Evolutionary conservation across 1,139 yeast genomes (phyloP), one percentile per base, ranked within the genome.

Genomic region (Zygoascus meyerae): DNA sequence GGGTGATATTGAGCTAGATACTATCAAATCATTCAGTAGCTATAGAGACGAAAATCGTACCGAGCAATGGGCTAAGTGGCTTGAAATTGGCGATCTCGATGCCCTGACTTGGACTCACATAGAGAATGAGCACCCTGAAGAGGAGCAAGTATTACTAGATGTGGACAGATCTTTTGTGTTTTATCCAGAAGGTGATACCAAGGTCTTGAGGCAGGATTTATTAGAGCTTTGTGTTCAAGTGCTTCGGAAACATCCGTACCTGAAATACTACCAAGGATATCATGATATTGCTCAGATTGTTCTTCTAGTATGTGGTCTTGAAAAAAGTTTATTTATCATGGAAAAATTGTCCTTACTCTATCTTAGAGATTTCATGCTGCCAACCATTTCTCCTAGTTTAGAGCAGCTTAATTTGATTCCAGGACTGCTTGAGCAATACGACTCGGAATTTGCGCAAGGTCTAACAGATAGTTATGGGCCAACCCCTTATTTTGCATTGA

Each of bases 261-360:
- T 90, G 40, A 71, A 78, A 50, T 92, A 92, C 64, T 92, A 87
- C 62, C 98, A 92, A 65, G 98, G 98, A 0, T 87, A 77, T 61
- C 97, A 92, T 65, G 97, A 92, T 60, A 71, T 90, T 33, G 90
- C 89, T 1, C 76, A 86, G 44, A 73, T 85, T 8, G 68, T 86
- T n/a, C 67, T 84, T 16, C 58, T 82, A 16, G 76, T 83, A 0
- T 78, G 78, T 56, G 69, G 66, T 11, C 61, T 60, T n/a, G 59
- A 60, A n/a, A 35, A 55, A 21, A 55, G 83, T 0, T 72, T 74
- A 52, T 61, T 61, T 40, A 60, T 79, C 26, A 66, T 89, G 46
- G 86, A 83, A 49, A 61, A 65, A 26, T 68, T 90, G 46, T 73
- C 95, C 0, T 56, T 86, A 12, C 60, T 69, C 47, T 85, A 81